Base-by-base conservation (phyloP, 2,329 filamentous ascomycete species). In the Parastagonospora nodorum region DNA sequence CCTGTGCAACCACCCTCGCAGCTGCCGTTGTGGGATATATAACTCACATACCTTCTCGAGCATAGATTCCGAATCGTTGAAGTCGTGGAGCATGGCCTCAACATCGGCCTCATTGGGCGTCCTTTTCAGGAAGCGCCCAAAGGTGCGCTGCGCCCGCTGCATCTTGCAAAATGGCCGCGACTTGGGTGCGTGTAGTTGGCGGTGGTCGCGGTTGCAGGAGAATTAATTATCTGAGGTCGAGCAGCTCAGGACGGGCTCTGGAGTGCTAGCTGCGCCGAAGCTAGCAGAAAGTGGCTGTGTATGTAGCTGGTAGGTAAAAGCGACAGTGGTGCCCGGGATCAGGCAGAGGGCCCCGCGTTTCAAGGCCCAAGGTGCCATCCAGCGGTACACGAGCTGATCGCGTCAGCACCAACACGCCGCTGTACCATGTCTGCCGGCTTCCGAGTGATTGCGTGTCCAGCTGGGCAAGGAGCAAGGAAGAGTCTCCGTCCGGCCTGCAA, bases 91-190 rank as follows among this genome's bases (percentile, higher is more conserved):
- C 46, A 94, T 79, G 38, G 87, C 82, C 9, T 87, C 86, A 39
- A 93, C 86, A 67, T 90, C 88, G 58, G 87, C 87, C 69, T 90
- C 88, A 73, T 94, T 88, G 49, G 87, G 88, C 19, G 86, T 85
- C 55, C 86, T 83, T 66, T 84, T 85, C 75, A 85, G 81, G 68
- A 92, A 83, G 73, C 84, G 87, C 54, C 88, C 89, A 61, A 92
- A 87, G 66, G 87, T 85, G 57, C 89, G 81, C 68, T 92, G 86
- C 75, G 94, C 82, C 38, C 84, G 83, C 72, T 88, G 85, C 86
- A 89, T 89, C 39, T 63, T 81, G 64, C 59, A 43, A 46, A 54
- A 39, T 39, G 58, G 47, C 48, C 42, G 59, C 57, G 58, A 55
- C 56, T 51, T 58, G 40, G 53, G 33, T 55, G 50, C 19, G 19